Conservation (phyloP, 495 filamentous ascomycete genomes). For the Neurospora sp. region DNA sequence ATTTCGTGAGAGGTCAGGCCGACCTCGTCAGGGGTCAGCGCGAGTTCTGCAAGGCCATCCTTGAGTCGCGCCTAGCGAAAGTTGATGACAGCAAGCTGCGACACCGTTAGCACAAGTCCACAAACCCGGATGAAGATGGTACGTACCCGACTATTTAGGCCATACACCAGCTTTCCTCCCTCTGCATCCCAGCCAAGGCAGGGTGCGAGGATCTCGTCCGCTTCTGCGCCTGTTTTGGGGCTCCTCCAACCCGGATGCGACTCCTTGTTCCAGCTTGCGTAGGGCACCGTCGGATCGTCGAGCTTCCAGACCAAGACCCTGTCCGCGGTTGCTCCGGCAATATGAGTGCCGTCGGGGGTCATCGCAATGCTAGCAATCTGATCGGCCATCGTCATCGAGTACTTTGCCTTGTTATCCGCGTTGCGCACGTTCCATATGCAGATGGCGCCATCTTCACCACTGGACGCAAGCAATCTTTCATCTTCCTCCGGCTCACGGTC, state of each 20-base stretch:
- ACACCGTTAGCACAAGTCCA: slow-evolving; percentile 8
- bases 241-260: slow-evolving; percentile 41
- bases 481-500: slow-evolving; percentile 22
- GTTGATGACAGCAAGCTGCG: slow-evolving; percentile 37
- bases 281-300: slow-evolving; percentile 52
- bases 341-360: slow-evolving; percentile 60
- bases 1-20: neutral
- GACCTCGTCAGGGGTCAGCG: neutral
- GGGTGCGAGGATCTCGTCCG: slow-evolving; percentile 37
- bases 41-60: neutral
- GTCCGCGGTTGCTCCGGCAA: slow-evolving; percentile 58
- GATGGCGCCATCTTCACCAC: slow-evolving; percentile 53
- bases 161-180: slow-evolving; percentile 64
- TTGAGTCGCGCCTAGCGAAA: slow-evolving; percentile 22
- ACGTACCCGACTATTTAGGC: slow-evolving; percentile 58
- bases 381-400: slow-evolving; percentile 44
- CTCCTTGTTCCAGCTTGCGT: slow-evolving; percentile 49
- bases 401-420: slow-evolving; percentile 44
- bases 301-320: slow-evolving; percentile 63
- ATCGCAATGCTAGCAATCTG: slow-evolving; percentile 49
- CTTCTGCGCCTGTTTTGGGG: slow-evolving; percentile 34
- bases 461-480: slow-evolving; percentile 41
- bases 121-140: neutral
- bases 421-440: slow-evolving; percentile 57
- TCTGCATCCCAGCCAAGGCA: slow-evolving; percentile 68